These are phyloP conservation scores for Talaromyces atroroseus DNA, from an alignment of 2,329 filamentous ascomycete species.

Conservation along the genomic window DNA sequence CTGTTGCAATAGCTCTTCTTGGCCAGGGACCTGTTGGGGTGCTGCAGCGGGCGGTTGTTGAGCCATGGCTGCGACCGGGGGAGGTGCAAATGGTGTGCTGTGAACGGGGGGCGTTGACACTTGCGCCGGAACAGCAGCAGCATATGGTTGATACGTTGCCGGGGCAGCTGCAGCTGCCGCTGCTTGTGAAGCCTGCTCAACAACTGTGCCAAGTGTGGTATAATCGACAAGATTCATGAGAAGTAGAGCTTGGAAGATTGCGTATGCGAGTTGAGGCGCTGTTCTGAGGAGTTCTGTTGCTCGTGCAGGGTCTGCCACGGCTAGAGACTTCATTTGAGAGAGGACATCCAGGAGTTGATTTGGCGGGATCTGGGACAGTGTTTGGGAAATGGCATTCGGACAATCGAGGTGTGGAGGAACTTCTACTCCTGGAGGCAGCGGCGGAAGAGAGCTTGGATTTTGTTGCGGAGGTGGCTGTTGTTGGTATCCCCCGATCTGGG, in stretches of 20 bases:
- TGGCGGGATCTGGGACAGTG: conserved; percentile 77
- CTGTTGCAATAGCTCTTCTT: conserved; percentile 71
- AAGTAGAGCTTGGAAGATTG: conserved; percentile 88
- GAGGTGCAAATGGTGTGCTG: conserved; percentile 35
- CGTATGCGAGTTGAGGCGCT: conserved; percentile 88
- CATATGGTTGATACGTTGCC: conserved; percentile 32
- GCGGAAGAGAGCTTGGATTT: conserved; percentile 59
- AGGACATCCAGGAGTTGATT: conserved; percentile 89
- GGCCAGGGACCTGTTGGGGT: conserved; percentile 49
- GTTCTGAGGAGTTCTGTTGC: conserved; percentile 81
- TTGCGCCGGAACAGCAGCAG: conserved; percentile 34
- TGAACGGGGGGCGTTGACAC: conserved; percentile 49
- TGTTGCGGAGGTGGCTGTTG: conserved; percentile 32
- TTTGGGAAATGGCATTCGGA: conserved; percentile 86
- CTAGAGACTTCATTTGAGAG: conserved; percentile 86
- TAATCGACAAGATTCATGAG: conserved; percentile 90
- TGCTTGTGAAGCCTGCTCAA: conserved; percentile 55
- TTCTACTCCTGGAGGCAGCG: conserved; percentile 78
- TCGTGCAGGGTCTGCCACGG: conserved; percentile 72
- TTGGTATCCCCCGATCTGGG: conserved; percentile 27
- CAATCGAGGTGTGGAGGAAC: conserved; percentile 76
- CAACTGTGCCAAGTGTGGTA: conserved; percentile 71
- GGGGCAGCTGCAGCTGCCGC: conserved; percentile 27
- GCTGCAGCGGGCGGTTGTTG: conserved; percentile 18
- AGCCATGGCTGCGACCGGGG: conserved; percentile 38